Conservation (phyloP, 306 rosid genomes). For the Quercus cerris region DNA sequence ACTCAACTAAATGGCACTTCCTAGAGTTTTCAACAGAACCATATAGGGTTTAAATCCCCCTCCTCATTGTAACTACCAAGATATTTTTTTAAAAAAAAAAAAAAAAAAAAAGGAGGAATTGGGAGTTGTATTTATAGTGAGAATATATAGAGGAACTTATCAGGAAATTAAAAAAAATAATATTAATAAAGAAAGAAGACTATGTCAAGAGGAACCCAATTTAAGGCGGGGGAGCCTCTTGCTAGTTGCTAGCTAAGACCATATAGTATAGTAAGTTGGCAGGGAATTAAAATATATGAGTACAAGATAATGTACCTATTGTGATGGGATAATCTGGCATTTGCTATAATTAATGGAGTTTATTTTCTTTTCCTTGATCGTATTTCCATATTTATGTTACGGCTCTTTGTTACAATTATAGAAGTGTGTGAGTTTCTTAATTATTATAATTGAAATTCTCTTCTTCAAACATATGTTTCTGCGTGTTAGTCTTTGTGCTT, state of each 20-base stretch:
- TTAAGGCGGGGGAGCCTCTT: background rate
- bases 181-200: background rate
- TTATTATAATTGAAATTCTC: background rate
- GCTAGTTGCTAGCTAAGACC: background rate
- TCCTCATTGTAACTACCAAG: no score
- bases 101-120: no score
- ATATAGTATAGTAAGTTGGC: background rate
- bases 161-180: background rate
- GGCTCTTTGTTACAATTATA: background rate
- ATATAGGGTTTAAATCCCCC: no score
- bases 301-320: background rate
- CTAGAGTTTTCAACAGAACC: no score
- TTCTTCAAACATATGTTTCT: background rate
- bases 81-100: no score
- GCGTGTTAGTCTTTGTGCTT: background rate
- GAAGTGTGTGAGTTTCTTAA: background rate
- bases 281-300: background rate
- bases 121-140: background rate
- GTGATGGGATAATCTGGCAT: background rate
- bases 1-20: no score
- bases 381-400: background rate
- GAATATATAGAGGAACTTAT: background rate
- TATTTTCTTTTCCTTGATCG: background rate
- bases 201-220: background rate
- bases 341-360: background rate